Evolutionary conservation across 371 early-diverging fungal species (phyloP).

Genomic region (Batkoa obscura): DNA sequence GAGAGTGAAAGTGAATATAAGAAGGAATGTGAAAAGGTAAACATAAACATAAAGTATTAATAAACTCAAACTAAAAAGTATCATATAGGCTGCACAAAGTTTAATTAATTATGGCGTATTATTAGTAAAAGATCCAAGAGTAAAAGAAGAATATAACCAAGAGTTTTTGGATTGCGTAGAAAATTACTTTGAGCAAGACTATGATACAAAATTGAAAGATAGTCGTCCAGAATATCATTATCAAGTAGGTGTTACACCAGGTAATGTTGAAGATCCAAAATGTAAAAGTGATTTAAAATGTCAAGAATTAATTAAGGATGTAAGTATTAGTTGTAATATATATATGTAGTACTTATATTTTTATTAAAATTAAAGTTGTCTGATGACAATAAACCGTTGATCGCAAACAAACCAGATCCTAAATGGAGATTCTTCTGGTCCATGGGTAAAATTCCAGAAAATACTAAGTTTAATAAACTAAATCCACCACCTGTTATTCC

Average conservation of each 20-base stretch:
- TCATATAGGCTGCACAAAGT: conserved; percentile 27
- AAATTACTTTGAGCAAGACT: conserved; percentile 38
- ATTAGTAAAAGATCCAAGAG: conserved; percentile 39
- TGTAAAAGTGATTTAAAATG: conserved; percentile 38
- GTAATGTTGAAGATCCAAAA: conserved; percentile 35
- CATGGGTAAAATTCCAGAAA: conserved; percentile 21
- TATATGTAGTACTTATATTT: not conserved
- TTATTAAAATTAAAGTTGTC: conserved; percentile 12
- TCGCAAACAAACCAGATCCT: conserved; percentile 27
- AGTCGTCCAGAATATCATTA: conserved; percentile 30
- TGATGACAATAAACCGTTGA: conserved; percentile 18
- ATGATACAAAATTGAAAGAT: conserved; percentile 32
- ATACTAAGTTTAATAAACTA: conserved; percentile 30
- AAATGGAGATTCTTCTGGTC: conserved; percentile 52
- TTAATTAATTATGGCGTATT: conserved; percentile 38
- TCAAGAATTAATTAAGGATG: conserved; percentile 21
- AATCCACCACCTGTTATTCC: conserved; percentile 43
- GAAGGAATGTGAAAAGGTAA: conserved; percentile 24
- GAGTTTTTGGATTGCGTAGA: conserved; percentile 27
- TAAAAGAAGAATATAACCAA: conserved; percentile 16
- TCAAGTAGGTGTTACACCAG: conserved; percentile 46
- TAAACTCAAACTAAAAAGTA: not conserved
- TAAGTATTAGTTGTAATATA: conserved; percentile 6
- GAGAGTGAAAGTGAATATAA: too few species aligned
- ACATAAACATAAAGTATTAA: not conserved